Evolutionary conservation across 805 yeast species (phyloP).

Genomic region (Ogataea minuta): DNA sequence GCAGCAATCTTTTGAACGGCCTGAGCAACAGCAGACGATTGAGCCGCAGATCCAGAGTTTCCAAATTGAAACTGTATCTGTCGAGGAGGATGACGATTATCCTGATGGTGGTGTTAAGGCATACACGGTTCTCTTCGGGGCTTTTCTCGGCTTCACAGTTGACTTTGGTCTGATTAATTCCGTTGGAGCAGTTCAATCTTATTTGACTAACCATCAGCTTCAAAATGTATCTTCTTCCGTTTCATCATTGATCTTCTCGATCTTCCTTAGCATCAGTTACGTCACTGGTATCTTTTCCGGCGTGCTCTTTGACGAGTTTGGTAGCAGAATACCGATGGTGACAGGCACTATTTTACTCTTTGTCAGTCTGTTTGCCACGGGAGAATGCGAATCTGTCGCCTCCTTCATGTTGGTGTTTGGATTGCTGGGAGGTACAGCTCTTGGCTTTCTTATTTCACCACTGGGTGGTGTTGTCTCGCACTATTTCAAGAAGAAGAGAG

Average conservation of each 20-base stretch:
- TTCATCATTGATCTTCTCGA: conserved; percentile 65
- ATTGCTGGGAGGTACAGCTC: conserved; percentile 40
- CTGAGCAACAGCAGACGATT: too few species aligned
- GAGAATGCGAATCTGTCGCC: conserved; percentile 39
- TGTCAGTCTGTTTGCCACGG: conserved; percentile 51
- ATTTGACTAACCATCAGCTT: conserved; percentile 55
- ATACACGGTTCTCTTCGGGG: conserved; percentile 54
- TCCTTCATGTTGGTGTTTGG: conserved; percentile 43
- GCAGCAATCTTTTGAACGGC: too few species aligned
- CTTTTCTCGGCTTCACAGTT: conserved; percentile 53
- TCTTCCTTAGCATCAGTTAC: conserved; percentile 49
- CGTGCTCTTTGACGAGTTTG: conserved; percentile 54
- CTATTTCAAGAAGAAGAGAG: conserved; percentile 43
- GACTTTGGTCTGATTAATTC: conserved; percentile 57
- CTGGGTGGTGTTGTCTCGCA: conserved; percentile 45
- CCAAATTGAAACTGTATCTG: conserved; percentile 5
- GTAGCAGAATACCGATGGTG: conserved; percentile 43
- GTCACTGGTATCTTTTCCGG: conserved; percentile 53
- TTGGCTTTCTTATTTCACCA: conserved; percentile 44
- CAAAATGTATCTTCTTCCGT: conserved; percentile 42
- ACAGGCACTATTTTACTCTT: conserved; percentile 42
- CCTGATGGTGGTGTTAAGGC: conserved; percentile 66
- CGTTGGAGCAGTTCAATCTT: conserved; percentile 62
- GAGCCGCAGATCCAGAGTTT: conserved; percentile 10
- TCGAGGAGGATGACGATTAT: conserved; percentile 28